Percentiles rank a stretch among this genome's conserved stretches.
These are phyloP conservation scores for Backusella circina DNA, from an alignment of 192 early-diverging fungal genomes.

Conservation along the genomic window DNA sequence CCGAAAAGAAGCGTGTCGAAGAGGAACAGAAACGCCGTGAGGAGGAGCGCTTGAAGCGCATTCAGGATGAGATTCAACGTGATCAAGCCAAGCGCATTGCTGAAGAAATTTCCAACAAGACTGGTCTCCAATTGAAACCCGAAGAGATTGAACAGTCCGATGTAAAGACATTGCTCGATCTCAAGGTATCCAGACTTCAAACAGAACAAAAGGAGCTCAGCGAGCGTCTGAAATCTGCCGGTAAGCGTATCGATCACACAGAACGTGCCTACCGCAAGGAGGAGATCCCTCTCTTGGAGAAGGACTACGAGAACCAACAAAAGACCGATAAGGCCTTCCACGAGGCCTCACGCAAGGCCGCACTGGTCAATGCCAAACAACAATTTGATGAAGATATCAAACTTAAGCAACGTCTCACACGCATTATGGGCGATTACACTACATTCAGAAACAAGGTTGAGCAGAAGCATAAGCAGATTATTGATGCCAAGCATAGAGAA, in stretches of 20 bases:
- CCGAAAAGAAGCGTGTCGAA: conserved; percentile 73
- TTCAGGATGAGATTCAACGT: conserved; percentile 77
- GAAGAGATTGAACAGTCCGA: conserved; percentile 83
- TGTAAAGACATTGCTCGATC: conserved; percentile 69
- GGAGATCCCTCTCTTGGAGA: conserved; percentile 85
- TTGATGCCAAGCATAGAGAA: conserved; percentile 49
- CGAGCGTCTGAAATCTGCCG: conserved; percentile 66
- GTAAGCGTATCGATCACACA: conserved; percentile 83
- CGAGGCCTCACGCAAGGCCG: conserved; percentile 67
- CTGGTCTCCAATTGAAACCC: conserved; percentile 34
- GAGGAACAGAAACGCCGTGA: conserved; percentile 87
- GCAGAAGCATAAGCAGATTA: conserved; percentile 54
- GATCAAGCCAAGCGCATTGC: conserved; percentile 83
- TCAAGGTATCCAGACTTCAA: conserved; percentile 89
- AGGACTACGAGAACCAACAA: conserved; percentile 91
- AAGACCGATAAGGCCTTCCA: conserved; percentile 77
- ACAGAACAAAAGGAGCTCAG: conserved; percentile 84
- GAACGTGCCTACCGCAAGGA: conserved; percentile 91
- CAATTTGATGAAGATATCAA: conserved; percentile 72
- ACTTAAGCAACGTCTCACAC: conserved; percentile 74
- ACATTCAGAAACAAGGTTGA: conserved; percentile 58
- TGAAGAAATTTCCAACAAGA: conserved; percentile 46
- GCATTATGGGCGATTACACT: conserved; percentile 81
- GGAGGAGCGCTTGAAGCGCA: conserved; percentile 69
- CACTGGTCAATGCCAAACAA: conserved; percentile 56